Conservation (phyloP, 106 monocot genomes). For the Hemerocallis citrina region DNA sequence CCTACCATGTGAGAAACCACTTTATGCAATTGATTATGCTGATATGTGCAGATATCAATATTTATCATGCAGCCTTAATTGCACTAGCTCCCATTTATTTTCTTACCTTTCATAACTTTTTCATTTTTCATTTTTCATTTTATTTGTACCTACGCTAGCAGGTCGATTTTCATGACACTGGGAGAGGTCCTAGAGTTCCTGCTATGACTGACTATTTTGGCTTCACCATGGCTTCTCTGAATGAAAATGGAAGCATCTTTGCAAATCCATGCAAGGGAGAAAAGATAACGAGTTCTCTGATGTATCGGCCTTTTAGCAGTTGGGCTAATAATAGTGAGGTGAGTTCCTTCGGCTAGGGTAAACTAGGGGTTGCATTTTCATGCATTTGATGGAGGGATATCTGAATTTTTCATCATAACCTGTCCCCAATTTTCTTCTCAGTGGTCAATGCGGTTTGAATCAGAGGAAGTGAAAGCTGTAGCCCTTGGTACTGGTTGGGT, state of each 20-base stretch:
- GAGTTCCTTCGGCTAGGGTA: constrained; percentile 5
- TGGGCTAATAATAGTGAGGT: constrained; percentile 99
- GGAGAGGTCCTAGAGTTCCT: constrained; percentile 94
- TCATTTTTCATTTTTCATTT: not conserved
- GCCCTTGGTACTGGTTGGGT: constrained; percentile 84
- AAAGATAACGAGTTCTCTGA: constrained; percentile 86
- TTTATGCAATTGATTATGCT: too few relatives aligned
- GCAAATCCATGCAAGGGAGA: constrained; percentile 91
- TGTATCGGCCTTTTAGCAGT: constrained; percentile 97
- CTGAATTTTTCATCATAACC: not conserved
- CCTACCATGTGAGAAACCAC: too few relatives aligned
- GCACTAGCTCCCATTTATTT: too few relatives aligned
- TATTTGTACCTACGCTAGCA: constrained; percentile 14
- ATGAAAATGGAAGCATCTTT: constrained; percentile 86
- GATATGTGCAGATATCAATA: too few relatives aligned
- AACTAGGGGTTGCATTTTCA: not conserved
- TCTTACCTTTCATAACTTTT: not conserved
- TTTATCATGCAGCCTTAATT: too few relatives aligned
- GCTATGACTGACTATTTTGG: constrained; percentile 98
- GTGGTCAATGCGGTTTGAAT: constrained; percentile 99
- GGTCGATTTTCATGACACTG: constrained; percentile 99
- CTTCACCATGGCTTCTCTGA: constrained; percentile 91
- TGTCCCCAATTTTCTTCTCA: constrained; percentile 14
- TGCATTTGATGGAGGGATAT: not conserved
- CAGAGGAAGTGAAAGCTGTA: constrained; percentile 92